Evolutionary conservation across 2,329 filamentous ascomycete genomes (phyloP).

Genomic region (Beauveria varroae): DNA sequence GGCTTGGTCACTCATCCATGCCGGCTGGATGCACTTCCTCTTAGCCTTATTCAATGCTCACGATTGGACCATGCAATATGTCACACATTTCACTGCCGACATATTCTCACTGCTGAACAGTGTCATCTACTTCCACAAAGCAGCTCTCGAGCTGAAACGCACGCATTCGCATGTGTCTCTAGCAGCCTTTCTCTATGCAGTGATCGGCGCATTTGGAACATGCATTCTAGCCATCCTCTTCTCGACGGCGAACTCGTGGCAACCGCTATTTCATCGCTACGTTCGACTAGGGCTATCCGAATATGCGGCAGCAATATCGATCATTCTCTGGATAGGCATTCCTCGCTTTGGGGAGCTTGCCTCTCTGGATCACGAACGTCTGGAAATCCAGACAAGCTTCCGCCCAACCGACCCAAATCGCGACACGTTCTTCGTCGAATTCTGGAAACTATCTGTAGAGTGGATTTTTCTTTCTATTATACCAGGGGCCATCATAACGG

Average conservation of each 20-base stretch:
- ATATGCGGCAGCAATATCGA: conserved; percentile 59
- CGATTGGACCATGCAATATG: conserved; percentile 64
- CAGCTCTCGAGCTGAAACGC: conserved; percentile 54
- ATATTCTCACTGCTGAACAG: conserved; percentile 61
- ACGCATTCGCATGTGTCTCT: conserved; percentile 49
- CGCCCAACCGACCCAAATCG: conserved; percentile 49
- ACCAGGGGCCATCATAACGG: conserved; percentile 55
- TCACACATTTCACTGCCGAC: conserved; percentile 59
- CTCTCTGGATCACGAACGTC: conserved; percentile 48
- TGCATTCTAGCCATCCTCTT: conserved; percentile 55
- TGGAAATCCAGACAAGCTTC: conserved; percentile 49
- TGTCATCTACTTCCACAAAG: conserved; percentile 63
- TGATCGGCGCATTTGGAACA: conserved; percentile 57
- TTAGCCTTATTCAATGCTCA: conserved; percentile 60
- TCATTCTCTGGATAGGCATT: conserved; percentile 57
- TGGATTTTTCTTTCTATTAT: conserved; percentile 58
- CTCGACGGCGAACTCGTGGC: conserved; percentile 54
- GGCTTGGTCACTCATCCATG: conserved; percentile 60
- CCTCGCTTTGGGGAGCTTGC: conserved; percentile 54
- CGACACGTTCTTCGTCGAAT: conserved; percentile 50
- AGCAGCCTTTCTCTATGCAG: conserved; percentile 56
- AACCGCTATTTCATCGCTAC: conserved; percentile 53
- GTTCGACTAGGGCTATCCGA: conserved; percentile 53
- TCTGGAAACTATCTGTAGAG: conserved; percentile 51
- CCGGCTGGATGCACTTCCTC: conserved; percentile 57